These are phyloP conservation scores for Penicillium paneum DNA, from an alignment of 2,329 filamentous ascomycete species.

Conservation along the genomic window DNA sequence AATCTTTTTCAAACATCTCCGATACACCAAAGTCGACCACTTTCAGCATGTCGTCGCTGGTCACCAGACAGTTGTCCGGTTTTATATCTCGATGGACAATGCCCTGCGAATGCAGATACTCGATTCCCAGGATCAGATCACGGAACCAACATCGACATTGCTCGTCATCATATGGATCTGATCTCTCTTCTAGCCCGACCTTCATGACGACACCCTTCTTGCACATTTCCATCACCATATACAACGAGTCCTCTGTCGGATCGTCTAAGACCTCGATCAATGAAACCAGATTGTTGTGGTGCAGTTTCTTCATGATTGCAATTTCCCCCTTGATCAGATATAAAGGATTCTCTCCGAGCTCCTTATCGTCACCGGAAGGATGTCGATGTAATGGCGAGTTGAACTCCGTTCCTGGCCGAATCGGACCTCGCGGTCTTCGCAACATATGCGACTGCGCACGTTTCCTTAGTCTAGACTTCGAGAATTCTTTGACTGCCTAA, in stretches of 20 bases:
- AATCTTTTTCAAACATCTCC: constrained; percentile 91
- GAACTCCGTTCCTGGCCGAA: constrained; percentile 56
- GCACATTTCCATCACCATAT: constrained; percentile 99
- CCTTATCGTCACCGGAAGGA: constrained; percentile 50
- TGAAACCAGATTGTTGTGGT: constrained; percentile 90
- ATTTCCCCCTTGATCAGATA: constrained; percentile 93
- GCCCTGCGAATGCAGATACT: constrained; percentile 91
- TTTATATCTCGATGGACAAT: constrained; percentile 97
- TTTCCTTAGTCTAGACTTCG: constrained; percentile 84
- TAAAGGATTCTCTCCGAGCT: constrained; percentile 66
- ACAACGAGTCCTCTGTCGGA: constrained; percentile 89
- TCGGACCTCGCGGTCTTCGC: constrained; percentile 56
- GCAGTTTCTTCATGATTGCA: constrained; percentile 97
- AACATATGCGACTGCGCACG: constrained; percentile 87
- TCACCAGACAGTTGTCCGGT: constrained; percentile 90
- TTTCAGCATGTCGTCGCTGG: constrained; percentile 88
- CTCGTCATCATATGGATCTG: constrained; percentile 78
- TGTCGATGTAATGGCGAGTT: constrained; percentile 64
- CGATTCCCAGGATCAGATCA: constrained; percentile 89
- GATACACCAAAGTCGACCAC: constrained; percentile 99
- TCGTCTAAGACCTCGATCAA: constrained; percentile 94
- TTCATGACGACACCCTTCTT: constrained; percentile 98
- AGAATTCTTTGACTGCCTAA: constrained; percentile 96
- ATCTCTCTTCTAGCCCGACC: constrained; percentile 78
- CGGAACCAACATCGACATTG: constrained; percentile 88